A percentile compares a stretch with the other conserved stretches of the same genome.
phyloP scores from a whole-genome alignment of 73 alveolate genomes.

The Durusdinium trenchii region DNA sequence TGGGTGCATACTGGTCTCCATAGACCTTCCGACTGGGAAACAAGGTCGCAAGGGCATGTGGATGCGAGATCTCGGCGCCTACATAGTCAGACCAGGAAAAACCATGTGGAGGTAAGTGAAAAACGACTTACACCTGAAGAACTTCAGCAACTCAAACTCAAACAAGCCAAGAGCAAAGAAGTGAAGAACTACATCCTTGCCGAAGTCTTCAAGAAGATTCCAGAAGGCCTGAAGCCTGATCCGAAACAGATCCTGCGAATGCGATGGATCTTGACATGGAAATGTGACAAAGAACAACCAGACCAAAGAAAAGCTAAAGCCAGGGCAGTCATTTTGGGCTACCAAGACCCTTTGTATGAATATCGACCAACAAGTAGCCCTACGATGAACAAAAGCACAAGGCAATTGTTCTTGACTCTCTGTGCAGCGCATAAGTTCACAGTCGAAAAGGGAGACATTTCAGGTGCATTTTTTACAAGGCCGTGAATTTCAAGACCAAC shows the following conservation, averaged over 20 bases:
- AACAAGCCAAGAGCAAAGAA: conserved; percentile 6
- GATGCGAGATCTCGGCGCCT: neutral
- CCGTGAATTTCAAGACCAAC: neutral
- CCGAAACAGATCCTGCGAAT: neutral
- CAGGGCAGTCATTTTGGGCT: neutral
- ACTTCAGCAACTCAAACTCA: neutral
- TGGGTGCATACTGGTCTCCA: neutral
- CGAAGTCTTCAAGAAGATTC: neutral
- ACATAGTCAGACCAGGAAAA: neutral
- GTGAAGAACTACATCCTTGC: conserved; percentile 46
- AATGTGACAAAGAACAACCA: neutral
- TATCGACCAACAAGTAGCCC: neutral
- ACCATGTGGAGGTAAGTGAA: conserved; percentile 3
- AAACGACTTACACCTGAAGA: neutral
- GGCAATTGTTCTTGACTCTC: neutral
- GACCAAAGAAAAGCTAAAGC: conserved; percentile 29
- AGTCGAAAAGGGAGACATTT: neutral
- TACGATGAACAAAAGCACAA: neutral
- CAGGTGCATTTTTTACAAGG: conserved; percentile 28
- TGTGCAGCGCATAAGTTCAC: neutral
- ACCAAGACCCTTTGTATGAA: conserved; percentile 4
- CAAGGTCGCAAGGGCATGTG: neutral
- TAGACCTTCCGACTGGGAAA: neutral
- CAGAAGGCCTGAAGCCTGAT: neutral
- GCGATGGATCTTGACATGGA: conserved; percentile 45